Base-by-base conservation (phyloP, 2,329 filamentous ascomycete genomes). In the Colletotrichum horii region DNA sequence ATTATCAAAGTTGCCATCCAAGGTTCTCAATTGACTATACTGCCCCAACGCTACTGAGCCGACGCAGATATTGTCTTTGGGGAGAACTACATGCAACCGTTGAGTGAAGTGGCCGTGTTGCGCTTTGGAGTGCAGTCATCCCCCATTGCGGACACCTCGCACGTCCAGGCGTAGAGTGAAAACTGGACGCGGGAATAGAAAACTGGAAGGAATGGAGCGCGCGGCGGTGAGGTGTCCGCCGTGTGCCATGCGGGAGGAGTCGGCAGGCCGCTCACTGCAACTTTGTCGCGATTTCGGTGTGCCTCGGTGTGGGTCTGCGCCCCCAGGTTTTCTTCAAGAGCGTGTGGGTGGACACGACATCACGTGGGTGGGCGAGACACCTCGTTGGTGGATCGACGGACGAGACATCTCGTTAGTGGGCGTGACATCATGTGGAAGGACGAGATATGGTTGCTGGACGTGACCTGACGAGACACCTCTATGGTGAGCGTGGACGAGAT, bases 161-260 rank as follows among this genome's bases (percentile, higher is more conserved):
- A n/a, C n/a, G 48, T 55, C 2, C 3, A 55, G 14, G 16, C 2
- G 22, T 55, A n/a, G 4, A 4, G 8, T 55, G 34, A 36, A 16
- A 36, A 16, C 0, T 2, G 3, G 48, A 55, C 24, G 4, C 4
- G 24, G 15, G 15, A 7, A 1, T 15, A 36, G 1, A 8, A 36
- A 16, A 2, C 15, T 8, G 15, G 15, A 36, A 16, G 34, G 15
- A 36, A 36, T 16, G 34, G 3, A 36, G 34, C 34, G 34, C 15
- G 15, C 34, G 7, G 34, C 15, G 15, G 4, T 36, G 15, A 36
- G 34, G 34, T 15, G 15, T 36, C 34, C 16, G n/a, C n/a, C n/a
- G n/a, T n/a, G n/a, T n/a, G n/a, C 6, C 8, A 7, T 16, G 34
- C 3, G 34, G 15, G 34, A 15, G 3, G 15, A 16, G 7, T 36